phyloP scores from a whole-genome alignment of 768 basidiomycete species.

The Termitomyces sp. region DNA sequence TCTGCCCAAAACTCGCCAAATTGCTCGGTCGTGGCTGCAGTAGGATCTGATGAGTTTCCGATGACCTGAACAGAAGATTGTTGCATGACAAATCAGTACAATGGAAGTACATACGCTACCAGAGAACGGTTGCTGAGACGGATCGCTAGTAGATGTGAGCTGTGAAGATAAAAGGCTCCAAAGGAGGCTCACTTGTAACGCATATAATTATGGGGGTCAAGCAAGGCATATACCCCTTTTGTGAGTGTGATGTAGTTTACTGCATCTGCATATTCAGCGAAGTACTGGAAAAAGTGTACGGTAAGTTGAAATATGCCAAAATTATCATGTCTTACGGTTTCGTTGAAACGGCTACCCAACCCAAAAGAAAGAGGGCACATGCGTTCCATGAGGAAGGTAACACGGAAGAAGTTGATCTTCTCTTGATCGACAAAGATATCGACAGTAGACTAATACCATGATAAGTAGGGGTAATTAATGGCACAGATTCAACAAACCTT shows the following conservation, averaged over 20 bases:
- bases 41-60: constrained; percentile 36
- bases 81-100: not conserved
- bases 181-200: constrained; percentile 33
- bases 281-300: constrained; percentile 25
- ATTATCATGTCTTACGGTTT: constrained; percentile 24
- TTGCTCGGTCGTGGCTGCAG: constrained; percentile 36
- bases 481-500: constrained; percentile 22
- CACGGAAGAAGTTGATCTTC: constrained; percentile 43
- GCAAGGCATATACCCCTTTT: constrained; percentile 36
- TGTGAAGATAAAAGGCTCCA: not conserved
- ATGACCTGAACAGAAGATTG: constrained; percentile 28
- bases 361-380: constrained; percentile 34
- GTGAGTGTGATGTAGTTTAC: constrained; percentile 34
- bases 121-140: constrained; percentile 35
- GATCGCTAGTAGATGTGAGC: constrained; percentile 23
- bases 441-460: not conserved
- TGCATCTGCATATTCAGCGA: constrained; percentile 35
- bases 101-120: constrained; percentile 28
- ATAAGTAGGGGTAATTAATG: not conserved
- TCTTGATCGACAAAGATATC: constrained; percentile 35
- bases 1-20: constrained; percentile 38
- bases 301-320: not conserved
- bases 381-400: constrained; percentile 43
- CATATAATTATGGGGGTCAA: constrained; percentile 46
- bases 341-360: constrained; percentile 36